Conservation (phyloP, 2,329 filamentous ascomycete species). For the Cladophialophora chaetospira region DNA sequence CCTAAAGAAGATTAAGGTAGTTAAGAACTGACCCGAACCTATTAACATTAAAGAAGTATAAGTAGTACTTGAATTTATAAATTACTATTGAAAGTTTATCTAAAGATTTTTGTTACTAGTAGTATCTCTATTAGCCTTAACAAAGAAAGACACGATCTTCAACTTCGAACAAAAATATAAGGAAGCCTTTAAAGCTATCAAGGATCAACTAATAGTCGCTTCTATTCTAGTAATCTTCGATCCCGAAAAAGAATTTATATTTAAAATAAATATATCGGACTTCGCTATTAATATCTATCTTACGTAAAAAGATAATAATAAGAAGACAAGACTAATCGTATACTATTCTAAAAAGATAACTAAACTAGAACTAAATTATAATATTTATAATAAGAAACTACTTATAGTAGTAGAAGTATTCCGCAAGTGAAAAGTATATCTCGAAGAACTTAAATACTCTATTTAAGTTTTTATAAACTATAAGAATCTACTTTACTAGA, state of each 20-base stretch:
- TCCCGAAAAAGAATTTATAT: background rate
- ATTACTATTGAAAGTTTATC: conserved; percentile 4
- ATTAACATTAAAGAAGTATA: background rate
- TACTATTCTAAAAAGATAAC: conserved; percentile 4
- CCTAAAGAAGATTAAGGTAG: background rate
- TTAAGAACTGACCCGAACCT: background rate
- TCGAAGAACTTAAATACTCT: conserved; percentile 9
- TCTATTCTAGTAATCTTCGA: conserved; percentile 27
- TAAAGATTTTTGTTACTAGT: background rate
- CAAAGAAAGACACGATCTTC: background rate
- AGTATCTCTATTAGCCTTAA: background rate
- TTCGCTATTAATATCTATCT: conserved; percentile 14
- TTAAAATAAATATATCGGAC: conserved; percentile 27
- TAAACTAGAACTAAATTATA: background rate
- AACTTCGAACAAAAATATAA: conserved; percentile 6
- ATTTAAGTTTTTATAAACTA: conserved; percentile 27
- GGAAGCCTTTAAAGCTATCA: conserved; percentile 6
- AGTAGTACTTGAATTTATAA: background rate
- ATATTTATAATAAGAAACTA: conserved; percentile 29
- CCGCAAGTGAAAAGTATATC: conserved; percentile 24
- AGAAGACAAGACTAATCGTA: conserved; percentile 15
- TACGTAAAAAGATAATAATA: conserved; percentile 8
- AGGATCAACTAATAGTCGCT: background rate
- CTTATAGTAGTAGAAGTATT: conserved; percentile 24
- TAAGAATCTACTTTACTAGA: conserved; percentile 29